Evolutionary conservation across 1,284 basidiomycete species (phyloP), one percentile per base, ranked within the genome.

Genomic region (Boletus sp.): DNA sequence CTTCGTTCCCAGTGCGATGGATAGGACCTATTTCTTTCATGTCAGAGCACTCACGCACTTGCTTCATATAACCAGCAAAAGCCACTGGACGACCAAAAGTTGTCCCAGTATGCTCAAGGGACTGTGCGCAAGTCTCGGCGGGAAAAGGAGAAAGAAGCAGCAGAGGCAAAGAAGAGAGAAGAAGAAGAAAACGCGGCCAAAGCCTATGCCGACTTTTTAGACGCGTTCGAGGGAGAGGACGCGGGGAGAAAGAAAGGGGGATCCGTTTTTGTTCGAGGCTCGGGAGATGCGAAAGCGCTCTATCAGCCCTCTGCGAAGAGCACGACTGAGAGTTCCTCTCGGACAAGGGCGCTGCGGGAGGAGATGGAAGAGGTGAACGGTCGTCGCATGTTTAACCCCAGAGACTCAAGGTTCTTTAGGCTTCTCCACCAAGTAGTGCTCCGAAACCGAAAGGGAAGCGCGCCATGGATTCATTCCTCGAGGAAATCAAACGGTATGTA

Each of bases 381-480:
- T 35, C 9, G 26, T 41, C 23, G 17, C 46, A 19, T 32, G 27
- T 39, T 39, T 10, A 29, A 37, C 27, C 14, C 4, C 29, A 16
- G 20, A 14, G 17, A 12, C 45, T 54, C 37, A 56, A 46, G 35
- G 27, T 33, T 10, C 32, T 49, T 17, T 51, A 82, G 75, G 74
- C 74, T 1, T 83, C 86, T 22, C 80, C 84, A 3, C 62, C 75
- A 3, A 57, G 62, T 9, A 61, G 59, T 25, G 71, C 63, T 19
- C 75, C 82, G 0, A 88, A 80, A 60, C 82, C 87, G 0, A 93
- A 89, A 64, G 94, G 94, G 7, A 94, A 91, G 65, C 81, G 93
- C 39, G 91, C 88, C 0, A 96, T 96, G 91, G 93, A 95, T 66
- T 71, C 82, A 3, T 97, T 96, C 64, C 72, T 96, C 39, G 91